These are phyloP conservation scores for Hordeum marinum DNA, from an alignment of 176 grass and related monocot species.

Conservation along the genomic window DNA sequence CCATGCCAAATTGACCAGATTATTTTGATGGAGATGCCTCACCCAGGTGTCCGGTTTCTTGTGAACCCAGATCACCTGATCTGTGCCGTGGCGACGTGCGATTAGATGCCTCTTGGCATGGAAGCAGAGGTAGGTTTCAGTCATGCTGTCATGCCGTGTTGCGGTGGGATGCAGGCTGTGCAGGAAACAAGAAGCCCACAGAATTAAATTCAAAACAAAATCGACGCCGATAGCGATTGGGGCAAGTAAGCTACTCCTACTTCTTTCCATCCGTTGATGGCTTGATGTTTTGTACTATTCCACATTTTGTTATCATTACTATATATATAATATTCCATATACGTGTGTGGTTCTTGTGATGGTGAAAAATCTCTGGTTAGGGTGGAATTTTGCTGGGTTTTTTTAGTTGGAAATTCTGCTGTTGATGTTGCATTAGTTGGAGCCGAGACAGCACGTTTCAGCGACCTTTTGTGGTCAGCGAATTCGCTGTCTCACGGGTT, in stretches of 20 bases:
- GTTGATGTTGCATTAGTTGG: not conserved
- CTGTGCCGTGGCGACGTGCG: not conserved
- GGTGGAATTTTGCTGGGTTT: not conserved
- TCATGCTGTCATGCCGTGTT: constrained; percentile 27
- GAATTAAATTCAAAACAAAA: not conserved
- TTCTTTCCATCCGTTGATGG: not conserved
- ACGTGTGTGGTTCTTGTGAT: constrained; percentile 8
- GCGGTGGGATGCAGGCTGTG: constrained; percentile 10
- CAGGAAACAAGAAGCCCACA: constrained; percentile 37
- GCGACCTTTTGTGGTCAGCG: constrained; percentile 33
- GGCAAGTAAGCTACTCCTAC: not conserved
- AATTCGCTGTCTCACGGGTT: constrained; percentile 24
- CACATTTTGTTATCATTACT: not conserved
- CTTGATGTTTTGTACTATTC: not conserved
- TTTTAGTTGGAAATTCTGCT: not conserved
- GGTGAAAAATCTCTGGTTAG: constrained; percentile 19
- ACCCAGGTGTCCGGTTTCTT: constrained; percentile 20
- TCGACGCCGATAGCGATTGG: not conserved
- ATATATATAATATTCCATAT: not conserved
- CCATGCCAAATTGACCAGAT: constrained; percentile 24
- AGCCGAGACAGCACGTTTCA: constrained; percentile 20
- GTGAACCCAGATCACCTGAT: constrained; percentile 21
- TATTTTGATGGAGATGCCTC: not conserved
- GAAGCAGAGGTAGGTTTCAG: constrained; percentile 28
- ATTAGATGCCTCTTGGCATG: not conserved